Conservation (phyloP, 257 asterid species). For the Nicotiana otophora region DNA sequence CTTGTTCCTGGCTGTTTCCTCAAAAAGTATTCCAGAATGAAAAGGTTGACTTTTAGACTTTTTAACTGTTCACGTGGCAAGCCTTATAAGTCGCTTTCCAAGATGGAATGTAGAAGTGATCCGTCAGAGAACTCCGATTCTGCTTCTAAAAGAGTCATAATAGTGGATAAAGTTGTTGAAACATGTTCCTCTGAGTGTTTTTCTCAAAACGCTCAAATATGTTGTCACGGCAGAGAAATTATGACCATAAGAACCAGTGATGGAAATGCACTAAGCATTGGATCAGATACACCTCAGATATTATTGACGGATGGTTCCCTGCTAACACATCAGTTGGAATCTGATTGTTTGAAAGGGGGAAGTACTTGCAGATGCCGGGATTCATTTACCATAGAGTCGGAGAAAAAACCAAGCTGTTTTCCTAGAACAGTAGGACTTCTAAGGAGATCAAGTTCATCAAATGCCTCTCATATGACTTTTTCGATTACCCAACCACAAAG, state of each 20-base stretch:
- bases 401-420: conserved; percentile 30
- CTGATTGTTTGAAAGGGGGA: conserved; percentile 20
- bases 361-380: conserved; percentile 18
- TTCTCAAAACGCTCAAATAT: conserved; percentile 41
- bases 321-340: conserved; percentile 14
- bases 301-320: conserved; percentile 13
- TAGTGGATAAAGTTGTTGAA: conserved; percentile 43
- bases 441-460: conserved; percentile 14
- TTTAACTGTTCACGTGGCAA: conserved; percentile 63
- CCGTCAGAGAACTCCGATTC: conserved; percentile 36
- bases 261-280: conserved; percentile 55
- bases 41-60: conserved; percentile 41
- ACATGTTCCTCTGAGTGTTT: conserved; percentile 53
- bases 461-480: conserved; percentile 10
- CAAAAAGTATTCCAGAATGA: conserved; percentile 24
- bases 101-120: conserved; percentile 40
- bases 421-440: conserved; percentile 21
- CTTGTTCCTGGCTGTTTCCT: conserved; percentile 21
- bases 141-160: conserved; percentile 30
- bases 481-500: conserved; percentile 9
- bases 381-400: conserved; percentile 24
- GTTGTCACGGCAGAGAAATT: conserved; percentile 46
- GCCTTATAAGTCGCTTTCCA: conserved; percentile 34
- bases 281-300: conserved; percentile 24
- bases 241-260: conserved; percentile 46